Percentiles rank a stretch among this genome's conserved stretches.
These are phyloP conservation scores for Nicotiana benthamiana DNA, from an alignment of 257 asterid species.

Conservation along the genomic window DNA sequence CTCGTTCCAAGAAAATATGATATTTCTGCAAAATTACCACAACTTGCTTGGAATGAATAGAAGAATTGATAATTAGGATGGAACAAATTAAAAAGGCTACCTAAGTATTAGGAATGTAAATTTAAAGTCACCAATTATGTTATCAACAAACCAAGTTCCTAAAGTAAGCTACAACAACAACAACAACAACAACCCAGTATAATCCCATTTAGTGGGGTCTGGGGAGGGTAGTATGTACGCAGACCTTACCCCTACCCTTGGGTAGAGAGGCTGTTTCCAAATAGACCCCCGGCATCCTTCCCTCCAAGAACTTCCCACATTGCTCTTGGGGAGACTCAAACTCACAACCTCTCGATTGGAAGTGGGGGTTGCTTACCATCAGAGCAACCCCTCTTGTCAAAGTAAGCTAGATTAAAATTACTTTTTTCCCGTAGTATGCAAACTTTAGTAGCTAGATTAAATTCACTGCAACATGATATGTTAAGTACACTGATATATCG, in stretches of 20 bases:
- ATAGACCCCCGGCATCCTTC: too few relatives aligned
- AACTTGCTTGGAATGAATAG: background rate
- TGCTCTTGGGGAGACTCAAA: too few relatives aligned
- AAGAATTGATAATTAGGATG: background rate
- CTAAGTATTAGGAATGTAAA: background rate
- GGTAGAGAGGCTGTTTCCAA: too few relatives aligned
- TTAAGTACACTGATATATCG: background rate
- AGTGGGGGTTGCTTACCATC: too few relatives aligned
- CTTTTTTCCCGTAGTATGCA: background rate
- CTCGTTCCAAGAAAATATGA: background rate
- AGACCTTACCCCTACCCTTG: too few relatives aligned
- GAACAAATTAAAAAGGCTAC: background rate
- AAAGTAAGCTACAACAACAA: background rate
- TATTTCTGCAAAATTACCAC: slow-evolving; percentile 3
- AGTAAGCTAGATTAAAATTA: background rate
- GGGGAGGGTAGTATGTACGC: too few relatives aligned
- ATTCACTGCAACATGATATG: background rate
- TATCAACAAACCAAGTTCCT: background rate
- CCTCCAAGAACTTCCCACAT: too few relatives aligned
- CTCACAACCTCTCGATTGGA: too few relatives aligned
- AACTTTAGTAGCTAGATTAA: background rate
- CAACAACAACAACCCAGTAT: too few relatives aligned
- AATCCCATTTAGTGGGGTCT: too few relatives aligned
- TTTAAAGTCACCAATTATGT: background rate
- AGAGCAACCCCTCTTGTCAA: too few relatives aligned